phyloP scores from a whole-genome alignment of 345 rosid genomes.

The Salix purpurea region DNA sequence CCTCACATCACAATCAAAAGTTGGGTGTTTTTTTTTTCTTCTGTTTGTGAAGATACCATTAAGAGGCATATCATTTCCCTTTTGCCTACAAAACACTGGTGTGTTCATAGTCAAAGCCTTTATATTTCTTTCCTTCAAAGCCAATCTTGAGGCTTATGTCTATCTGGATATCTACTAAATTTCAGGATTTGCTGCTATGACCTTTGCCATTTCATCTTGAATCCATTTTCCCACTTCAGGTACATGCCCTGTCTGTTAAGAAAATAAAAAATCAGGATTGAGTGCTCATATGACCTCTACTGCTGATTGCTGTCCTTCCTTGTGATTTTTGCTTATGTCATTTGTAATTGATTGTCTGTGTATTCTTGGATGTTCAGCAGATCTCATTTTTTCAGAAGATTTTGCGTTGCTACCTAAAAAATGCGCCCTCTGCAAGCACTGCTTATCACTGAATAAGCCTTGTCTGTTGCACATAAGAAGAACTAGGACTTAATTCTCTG shows the following conservation, averaged over 20 bases:
- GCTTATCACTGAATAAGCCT: neutral
- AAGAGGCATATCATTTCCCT: conserved; percentile 6
- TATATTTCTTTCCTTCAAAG: conserved; percentile 18
- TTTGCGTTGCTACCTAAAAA: neutral
- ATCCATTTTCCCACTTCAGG: conserved; percentile 21
- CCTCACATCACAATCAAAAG: conserved; percentile 29
- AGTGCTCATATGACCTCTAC: neutral
- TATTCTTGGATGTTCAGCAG: neutral
- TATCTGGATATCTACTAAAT: conserved; percentile 21
- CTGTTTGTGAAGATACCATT: neutral
- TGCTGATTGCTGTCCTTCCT: neutral
- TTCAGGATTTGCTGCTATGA: conserved; percentile 20
- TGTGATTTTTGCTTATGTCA: no score
- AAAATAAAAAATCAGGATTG: neutral
- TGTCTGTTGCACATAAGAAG: neutral
- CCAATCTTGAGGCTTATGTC: conserved; percentile 15
- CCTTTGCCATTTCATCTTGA: conserved; percentile 12
- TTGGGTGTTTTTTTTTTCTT: neutral
- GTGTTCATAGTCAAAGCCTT: conserved; percentile 24
- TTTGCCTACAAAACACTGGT: neutral
- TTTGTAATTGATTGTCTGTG: neutral
- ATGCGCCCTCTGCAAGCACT: neutral
- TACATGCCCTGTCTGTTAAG: conserved; percentile 5
- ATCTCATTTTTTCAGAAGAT: neutral
- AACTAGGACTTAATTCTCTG: neutral